A percentile compares a stretch with the other conserved stretches of the same genome.
Conservation (phyloP, 2,329 filamentous ascomycete genomes). For the Pseudovirgaria hyperparasitica region DNA sequence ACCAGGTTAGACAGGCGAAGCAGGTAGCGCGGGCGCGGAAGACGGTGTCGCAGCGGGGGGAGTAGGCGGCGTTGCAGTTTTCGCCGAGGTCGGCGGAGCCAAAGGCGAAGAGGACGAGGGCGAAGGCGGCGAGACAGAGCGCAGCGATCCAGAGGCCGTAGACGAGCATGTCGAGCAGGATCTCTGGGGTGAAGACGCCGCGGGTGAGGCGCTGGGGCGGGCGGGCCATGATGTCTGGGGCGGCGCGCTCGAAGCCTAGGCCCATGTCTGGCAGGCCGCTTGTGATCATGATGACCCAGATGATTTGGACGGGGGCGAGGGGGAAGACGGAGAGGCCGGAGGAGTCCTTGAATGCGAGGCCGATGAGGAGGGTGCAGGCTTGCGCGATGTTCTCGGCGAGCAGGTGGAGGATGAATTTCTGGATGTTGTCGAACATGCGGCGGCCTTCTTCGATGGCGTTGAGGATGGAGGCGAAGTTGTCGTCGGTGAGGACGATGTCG, state of each 20-base stretch:
- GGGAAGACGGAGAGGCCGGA: slow-evolving; percentile 69
- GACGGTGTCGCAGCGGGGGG: slow-evolving; percentile 25
- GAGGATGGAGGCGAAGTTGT: slow-evolving; percentile 80
- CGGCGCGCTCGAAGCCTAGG: slow-evolving; percentile 65
- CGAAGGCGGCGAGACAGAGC: slow-evolving; percentile 31
- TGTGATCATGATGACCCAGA: slow-evolving; percentile 93
- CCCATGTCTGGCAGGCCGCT: slow-evolving; percentile 82
- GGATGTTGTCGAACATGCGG: slow-evolving; percentile 79
- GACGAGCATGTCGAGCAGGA: slow-evolving; percentile 36
- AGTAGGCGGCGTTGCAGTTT: slow-evolving; percentile 32
- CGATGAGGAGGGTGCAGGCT: slow-evolving; percentile 68
- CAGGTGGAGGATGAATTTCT: slow-evolving; percentile 68
- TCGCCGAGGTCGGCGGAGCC: slow-evolving; percentile 29
- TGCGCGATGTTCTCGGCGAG: slow-evolving; percentile 74
- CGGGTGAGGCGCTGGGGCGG: slow-evolving; percentile 57
- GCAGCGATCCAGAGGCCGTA: slow-evolving; percentile 34
- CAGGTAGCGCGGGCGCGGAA: slow-evolving; percentile 51
- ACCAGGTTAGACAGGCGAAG: slow-evolving; percentile 65
- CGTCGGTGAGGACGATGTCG: slow-evolving; percentile 74
- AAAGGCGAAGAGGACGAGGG: slow-evolving; percentile 29
- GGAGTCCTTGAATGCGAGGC: slow-evolving; percentile 66
- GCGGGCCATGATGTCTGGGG: slow-evolving; percentile 64
- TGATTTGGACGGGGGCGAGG: slow-evolving; percentile 70
- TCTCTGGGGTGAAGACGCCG: slow-evolving; percentile 58
- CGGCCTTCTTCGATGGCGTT: slow-evolving; percentile 72